Evolutionary conservation across 257 asterid species (phyloP), one percentile per base, ranked within the genome.

Genomic region (Gynochthodes officinalis): DNA sequence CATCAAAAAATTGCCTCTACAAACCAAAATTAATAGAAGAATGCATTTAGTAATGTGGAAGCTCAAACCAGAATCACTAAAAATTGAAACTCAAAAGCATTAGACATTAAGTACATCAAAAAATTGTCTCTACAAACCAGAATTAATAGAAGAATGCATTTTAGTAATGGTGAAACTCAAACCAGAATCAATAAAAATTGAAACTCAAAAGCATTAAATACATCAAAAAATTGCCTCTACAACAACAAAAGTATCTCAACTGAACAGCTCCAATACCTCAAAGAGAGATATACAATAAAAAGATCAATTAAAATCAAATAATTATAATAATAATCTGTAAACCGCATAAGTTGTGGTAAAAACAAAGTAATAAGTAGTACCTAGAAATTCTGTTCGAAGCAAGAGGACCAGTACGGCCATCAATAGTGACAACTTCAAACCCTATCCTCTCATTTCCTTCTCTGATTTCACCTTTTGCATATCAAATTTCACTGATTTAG

Each of bases 361-460:
- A 63, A 10, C 68, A 0, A 63, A 37, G 53, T 33, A 67, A 46
- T 46, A 30, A 55, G 12, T 67, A 65, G 46, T 52, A 89, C 93
- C 96, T 85, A 54, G 88, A 81, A 67, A 82, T 53, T 37, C 53
- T 79, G 84, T 81, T 81, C 73, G 94, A 88, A 63, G 93, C 90
- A 7, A 90, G 96, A 78, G 80, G 89, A 80, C 80, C 93, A 42
- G 65, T 81, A 64, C 90, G 92, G 40, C 92, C 91, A 82, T 88
- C 96, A 14, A 88, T 76, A 15, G 94, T 90, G 59, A 90, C 92
- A 73, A 92, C 96, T 80, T 92, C 96, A 77, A 88, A 92, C 27
- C 98, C 96, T 59, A 84, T 86, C 81, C 96, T 86, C 70, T 86
- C 86, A 25, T 80, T 72, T 75, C 90, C 96, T 78, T 90, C 92